Conservation (phyloP, 257 asterid genomes). For the Fraxinus cuspidata region DNA sequence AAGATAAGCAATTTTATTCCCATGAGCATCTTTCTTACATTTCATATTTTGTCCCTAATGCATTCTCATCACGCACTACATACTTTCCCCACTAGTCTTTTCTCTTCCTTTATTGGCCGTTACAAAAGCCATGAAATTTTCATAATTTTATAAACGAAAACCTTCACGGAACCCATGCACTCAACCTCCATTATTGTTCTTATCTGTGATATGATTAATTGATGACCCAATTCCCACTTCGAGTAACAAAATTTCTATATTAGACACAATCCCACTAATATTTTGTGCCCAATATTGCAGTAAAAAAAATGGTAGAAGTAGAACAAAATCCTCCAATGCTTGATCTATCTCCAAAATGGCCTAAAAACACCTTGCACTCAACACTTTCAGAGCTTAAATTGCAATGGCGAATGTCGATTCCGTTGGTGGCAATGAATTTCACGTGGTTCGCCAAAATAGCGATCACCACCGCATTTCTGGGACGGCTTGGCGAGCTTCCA, state of each 20-base stretch:
- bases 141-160: constrained; percentile 14
- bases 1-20: background rate
- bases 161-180: constrained; percentile 44
- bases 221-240: constrained; percentile 18
- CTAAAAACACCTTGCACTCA: constrained; percentile 5
- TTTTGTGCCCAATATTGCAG: constrained; percentile 14
- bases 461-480: constrained; percentile 84
- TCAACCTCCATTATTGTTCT: constrained; percentile 22
- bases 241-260: background rate
- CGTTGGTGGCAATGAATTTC: constrained; percentile 63
- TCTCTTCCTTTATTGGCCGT: constrained; percentile 12
- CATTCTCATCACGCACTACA: constrained; percentile 41
- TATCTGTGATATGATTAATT: constrained; percentile 14
- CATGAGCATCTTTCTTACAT: background rate
- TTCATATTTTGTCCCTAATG: background rate
- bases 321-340: constrained; percentile 19
- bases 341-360: constrained; percentile 26
- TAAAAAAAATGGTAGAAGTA: constrained; percentile 14
- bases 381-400: constrained; percentile 55
- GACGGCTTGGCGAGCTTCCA: constrained; percentile 69
- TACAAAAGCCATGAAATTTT: constrained; percentile 5
- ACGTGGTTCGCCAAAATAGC: constrained; percentile 79
- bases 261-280: constrained; percentile 19
- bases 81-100: background rate
- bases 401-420: constrained; percentile 56